Evolutionary conservation across 345 rosid species (phyloP).

Genomic region (Bruguiera gymnorhiza): DNA sequence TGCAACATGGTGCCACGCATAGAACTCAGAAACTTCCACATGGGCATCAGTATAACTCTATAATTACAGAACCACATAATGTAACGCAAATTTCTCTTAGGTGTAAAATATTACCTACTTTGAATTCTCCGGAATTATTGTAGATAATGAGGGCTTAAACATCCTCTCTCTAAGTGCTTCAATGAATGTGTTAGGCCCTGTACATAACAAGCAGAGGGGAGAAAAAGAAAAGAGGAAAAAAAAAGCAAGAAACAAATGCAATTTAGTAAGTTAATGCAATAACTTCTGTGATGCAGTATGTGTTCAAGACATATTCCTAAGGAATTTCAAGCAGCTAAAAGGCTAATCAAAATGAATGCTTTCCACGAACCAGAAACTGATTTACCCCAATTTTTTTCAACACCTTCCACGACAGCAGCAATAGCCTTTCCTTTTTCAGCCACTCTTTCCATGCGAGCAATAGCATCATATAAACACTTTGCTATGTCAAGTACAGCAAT

Average conservation of each 20-base stretch:
- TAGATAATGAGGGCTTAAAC: conserved; percentile 91
- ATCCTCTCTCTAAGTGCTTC: conserved; percentile 90
- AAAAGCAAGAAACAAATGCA: not conserved
- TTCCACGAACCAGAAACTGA: conserved; percentile 63
- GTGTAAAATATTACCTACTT: conserved; percentile 85
- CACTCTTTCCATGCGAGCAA: conserved; percentile 99
- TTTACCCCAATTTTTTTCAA: conserved; percentile 89
- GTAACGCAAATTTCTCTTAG: conserved; percentile 17
- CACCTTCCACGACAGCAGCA: conserved; percentile 99
- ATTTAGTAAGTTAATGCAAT: not conserved
- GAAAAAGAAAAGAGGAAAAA: not conserved
- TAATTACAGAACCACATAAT: conserved; percentile 2
- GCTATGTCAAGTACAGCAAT: conserved; percentile 96
- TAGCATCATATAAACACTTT: conserved; percentile 95
- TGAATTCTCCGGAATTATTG: conserved; percentile 80
- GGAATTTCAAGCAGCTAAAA: not conserved
- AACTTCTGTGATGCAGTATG: not conserved
- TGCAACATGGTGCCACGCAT: conserved; percentile 36
- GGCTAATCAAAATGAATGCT: not conserved
- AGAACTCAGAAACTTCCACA: conserved; percentile 16
- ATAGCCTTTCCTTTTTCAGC: conserved; percentile 99
- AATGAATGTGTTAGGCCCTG: conserved; percentile 79
- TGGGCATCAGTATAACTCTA: not conserved
- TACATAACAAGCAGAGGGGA: conserved; percentile 20
- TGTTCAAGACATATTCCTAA: not conserved